Percentiles rank a stretch among this genome's conserved stretches.
Evolutionary conservation across 2,329 filamentous ascomycete species (phyloP).

Genomic region (Raffaelea arxii): DNA sequence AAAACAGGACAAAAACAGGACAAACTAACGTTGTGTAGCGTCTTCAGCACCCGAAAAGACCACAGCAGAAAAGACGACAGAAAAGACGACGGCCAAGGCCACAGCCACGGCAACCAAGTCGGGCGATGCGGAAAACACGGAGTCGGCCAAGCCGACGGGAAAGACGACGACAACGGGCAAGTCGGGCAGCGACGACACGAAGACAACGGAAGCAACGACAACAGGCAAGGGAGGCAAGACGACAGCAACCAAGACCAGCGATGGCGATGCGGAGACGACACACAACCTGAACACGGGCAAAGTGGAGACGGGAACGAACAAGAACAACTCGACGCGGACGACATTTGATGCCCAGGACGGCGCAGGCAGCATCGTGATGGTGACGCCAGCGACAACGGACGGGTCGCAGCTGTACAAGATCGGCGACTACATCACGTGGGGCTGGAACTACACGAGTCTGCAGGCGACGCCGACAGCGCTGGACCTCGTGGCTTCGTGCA

Average conservation of each 20-base stretch:
- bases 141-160: neutral
- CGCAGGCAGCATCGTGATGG: slow-evolving; percentile 42
- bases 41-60: neutral
- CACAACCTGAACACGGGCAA: slow-evolving; percentile 31
- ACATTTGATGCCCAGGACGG: slow-evolving; percentile 35
- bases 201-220: slow-evolving; percentile 5
- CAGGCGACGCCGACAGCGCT: slow-evolving; percentile 48
- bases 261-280: slow-evolving; percentile 10
- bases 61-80: neutral
- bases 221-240: neutral
- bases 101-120: neutral
- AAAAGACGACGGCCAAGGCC: neutral
- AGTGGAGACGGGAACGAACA: slow-evolving; percentile 17
- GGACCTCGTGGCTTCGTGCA: slow-evolving; percentile 50
- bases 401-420: slow-evolving; percentile 48
- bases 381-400: slow-evolving; percentile 36
- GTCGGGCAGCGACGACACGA: slow-evolving; percentile 10
- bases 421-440: slow-evolving; percentile 48
- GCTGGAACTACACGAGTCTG: slow-evolving; percentile 57
- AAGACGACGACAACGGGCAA: neutral
- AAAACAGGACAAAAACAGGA: too few species aligned
- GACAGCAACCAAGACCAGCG: too few species aligned
- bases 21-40: too few species aligned
- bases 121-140: neutral
- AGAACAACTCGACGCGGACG: slow-evolving; percentile 21